These are phyloP conservation scores for Carex arenaria DNA, from an alignment of 202 grass and related monocot genomes.

Conservation along the genomic window DNA sequence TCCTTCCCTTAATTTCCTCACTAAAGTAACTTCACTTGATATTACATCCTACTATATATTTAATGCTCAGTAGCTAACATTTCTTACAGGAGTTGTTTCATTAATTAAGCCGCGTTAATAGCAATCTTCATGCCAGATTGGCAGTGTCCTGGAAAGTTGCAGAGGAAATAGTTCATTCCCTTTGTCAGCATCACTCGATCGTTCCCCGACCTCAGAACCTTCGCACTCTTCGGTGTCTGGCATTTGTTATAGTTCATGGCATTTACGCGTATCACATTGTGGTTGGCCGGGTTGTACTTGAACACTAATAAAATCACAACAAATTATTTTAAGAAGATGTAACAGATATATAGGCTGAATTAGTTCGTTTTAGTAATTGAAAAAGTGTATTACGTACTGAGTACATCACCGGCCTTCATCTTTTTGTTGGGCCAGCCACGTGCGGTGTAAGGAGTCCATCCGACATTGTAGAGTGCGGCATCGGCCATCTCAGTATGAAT, in stretches of 20 bases:
- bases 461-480: slow-evolving; percentile 43
- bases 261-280: slow-evolving; percentile 53
- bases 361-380: too few relatives aligned
- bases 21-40: background rate
- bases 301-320: slow-evolving; percentile 33
- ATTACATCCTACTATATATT: background rate
- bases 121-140: slow-evolving; percentile 75
- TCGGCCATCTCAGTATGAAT: slow-evolving; percentile 6
- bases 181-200: slow-evolving; percentile 45
- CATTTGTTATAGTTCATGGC: slow-evolving; percentile 47
- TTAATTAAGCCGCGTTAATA: slow-evolving; percentile 24
- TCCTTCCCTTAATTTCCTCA: background rate
- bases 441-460: slow-evolving; percentile 38
- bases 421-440: slow-evolving; percentile 34
- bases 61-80: background rate
- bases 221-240: slow-evolving; percentile 25
- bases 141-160: slow-evolving; percentile 57
- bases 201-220: slow-evolving; percentile 38
- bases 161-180: slow-evolving; percentile 74
- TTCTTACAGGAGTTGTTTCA: background rate
- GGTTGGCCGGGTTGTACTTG: slow-evolving; percentile 45
- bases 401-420: slow-evolving; percentile 48
- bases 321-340: background rate
- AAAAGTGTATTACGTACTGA: slow-evolving; percentile 29
- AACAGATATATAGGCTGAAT: too few relatives aligned